Percentiles rank a stretch among this genome's conserved stretches.
Conservation (phyloP, 208 protist species). For the Leishmania amazonensis region DNA sequence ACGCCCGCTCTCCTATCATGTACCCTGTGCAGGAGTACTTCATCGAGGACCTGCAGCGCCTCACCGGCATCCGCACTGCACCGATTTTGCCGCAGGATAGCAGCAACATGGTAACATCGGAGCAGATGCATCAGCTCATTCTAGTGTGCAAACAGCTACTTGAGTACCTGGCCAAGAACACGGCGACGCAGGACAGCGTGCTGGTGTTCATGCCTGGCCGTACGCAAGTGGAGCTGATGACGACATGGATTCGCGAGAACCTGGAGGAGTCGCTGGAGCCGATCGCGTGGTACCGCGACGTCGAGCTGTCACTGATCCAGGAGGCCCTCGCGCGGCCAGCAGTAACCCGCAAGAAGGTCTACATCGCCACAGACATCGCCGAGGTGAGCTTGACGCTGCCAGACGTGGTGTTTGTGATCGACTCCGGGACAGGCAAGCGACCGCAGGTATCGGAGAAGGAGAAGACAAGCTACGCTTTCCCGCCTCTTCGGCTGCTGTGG, state of each 20-base stretch:
- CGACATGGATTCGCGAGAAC: constrained; percentile 62
- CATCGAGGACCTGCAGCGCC: constrained; percentile 70
- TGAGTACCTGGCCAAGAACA: constrained; percentile 55
- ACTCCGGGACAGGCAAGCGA: constrained; percentile 88
- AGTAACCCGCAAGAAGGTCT: constrained; percentile 89
- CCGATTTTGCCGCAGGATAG: constrained; percentile 31
- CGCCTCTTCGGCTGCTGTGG: constrained; percentile 81
- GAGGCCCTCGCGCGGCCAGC: constrained; percentile 84
- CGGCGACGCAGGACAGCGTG: constrained; percentile 69
- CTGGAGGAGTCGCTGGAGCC: constrained; percentile 71
- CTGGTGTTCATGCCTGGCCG: constrained; percentile 95
- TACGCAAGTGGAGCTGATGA: constrained; percentile 64
- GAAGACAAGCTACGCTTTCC: constrained; percentile 65
- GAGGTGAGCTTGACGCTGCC: constrained; percentile 97
- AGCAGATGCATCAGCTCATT: constrained; percentile 71
- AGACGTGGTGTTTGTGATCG: constrained; percentile 96
- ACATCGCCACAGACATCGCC: constrained; percentile 96
- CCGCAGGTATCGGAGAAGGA: constrained; percentile 59
- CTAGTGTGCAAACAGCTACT: constrained; percentile 66
- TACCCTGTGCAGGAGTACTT: constrained; percentile 82
- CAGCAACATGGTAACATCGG: constrained; percentile 43
- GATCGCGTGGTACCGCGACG: constrained; percentile 84
- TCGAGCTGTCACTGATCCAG: constrained; percentile 90
- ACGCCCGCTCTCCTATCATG: constrained; percentile 59
- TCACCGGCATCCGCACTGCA: constrained; percentile 49